Evolutionary conservation across 1,284 basidiomycete genomes (phyloP).

Genomic region (Melampsora americana): DNA sequence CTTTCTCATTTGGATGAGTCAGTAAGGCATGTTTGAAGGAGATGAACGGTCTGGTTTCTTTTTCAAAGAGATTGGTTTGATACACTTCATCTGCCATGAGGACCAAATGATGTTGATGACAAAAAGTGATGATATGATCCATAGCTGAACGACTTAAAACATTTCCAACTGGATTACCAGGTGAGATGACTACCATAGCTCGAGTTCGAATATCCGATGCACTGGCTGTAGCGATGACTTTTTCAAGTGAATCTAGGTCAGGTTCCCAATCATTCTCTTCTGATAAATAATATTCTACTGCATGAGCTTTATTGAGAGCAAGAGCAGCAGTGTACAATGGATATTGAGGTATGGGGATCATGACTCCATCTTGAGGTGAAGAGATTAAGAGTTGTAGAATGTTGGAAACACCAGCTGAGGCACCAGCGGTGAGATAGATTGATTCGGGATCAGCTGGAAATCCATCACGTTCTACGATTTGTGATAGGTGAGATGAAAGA

Average conservation of each 20-base stretch:
- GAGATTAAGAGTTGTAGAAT: slow-evolving; percentile 76
- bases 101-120: slow-evolving; percentile 78
- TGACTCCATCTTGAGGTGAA: slow-evolving; percentile 65
- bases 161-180: slow-evolving; percentile 89
- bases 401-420: slow-evolving; percentile 84
- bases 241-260: slow-evolving; percentile 65
- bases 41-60: slow-evolving; percentile 68
- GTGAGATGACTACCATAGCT: slow-evolving; percentile 90
- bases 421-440: slow-evolving; percentile 92
- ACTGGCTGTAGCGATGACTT: slow-evolving; percentile 67
- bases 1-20: slow-evolving; percentile 54
- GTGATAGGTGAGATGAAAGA: slow-evolving; percentile 3
- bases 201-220: slow-evolving; percentile 67
- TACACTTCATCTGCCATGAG: slow-evolving; percentile 94
- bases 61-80: slow-evolving; percentile 79
- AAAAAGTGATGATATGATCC: slow-evolving; percentile 70
- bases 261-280: slow-evolving; percentile 81
- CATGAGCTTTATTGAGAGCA: slow-evolving; percentile 73
- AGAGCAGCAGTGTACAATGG: slow-evolving; percentile 94
- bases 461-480: slow-evolving; percentile 72
- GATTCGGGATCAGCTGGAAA: slow-evolving; percentile 75
- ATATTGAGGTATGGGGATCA: slow-evolving; percentile 98
- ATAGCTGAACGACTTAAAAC: slow-evolving; percentile 71
- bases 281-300: slow-evolving; percentile 84
- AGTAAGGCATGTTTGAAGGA: slow-evolving; percentile 83